phyloP scores from a whole-genome alignment of 768 basidiomycete species.

The Hygrocybe punicea region DNA sequence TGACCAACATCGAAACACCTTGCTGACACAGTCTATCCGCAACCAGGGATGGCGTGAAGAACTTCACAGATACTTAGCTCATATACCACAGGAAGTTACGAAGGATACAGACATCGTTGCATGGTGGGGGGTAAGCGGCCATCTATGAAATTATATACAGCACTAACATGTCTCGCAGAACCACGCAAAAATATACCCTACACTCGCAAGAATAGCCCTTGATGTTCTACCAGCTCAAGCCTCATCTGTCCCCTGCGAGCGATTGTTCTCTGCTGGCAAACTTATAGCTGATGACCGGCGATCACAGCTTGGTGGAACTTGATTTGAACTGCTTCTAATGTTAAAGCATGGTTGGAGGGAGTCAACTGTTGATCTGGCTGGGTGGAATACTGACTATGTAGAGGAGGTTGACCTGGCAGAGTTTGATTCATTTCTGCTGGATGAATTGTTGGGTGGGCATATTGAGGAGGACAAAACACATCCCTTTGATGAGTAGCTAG shows the following conservation, averaged over 20 bases:
- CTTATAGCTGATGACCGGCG: neutral
- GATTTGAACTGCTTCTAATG: neutral
- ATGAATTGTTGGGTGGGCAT: too few species aligned
- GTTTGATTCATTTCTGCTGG: too few species aligned
- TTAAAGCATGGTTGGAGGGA: conserved; percentile 1
- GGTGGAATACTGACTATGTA: neutral
- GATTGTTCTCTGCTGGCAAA: conserved; percentile 9
- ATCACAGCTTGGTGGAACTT: neutral
- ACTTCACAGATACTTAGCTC: neutral
- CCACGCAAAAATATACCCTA: conserved; percentile 7
- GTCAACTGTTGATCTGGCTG: neutral
- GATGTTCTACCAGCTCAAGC: conserved; percentile 18
- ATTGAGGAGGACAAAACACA: too few species aligned
- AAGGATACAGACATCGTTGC: conserved; percentile 6
- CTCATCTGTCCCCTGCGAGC: conserved; percentile 21
- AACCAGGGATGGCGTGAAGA: conserved; percentile 3
- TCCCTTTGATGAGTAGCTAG: too few species aligned
- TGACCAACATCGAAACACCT: conserved; percentile 4
- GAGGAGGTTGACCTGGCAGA: neutral
- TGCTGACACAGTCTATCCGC: neutral
- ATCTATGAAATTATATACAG: too few species aligned
- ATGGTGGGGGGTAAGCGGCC: conserved; percentile 10
- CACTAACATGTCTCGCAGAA: neutral
- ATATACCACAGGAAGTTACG: conserved; percentile 1
- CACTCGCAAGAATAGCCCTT: conserved; percentile 15